These are phyloP conservation scores for Thinopyrum elongatum DNA, from an alignment of 176 grass and related monocot species.

Conservation along the genomic window DNA sequence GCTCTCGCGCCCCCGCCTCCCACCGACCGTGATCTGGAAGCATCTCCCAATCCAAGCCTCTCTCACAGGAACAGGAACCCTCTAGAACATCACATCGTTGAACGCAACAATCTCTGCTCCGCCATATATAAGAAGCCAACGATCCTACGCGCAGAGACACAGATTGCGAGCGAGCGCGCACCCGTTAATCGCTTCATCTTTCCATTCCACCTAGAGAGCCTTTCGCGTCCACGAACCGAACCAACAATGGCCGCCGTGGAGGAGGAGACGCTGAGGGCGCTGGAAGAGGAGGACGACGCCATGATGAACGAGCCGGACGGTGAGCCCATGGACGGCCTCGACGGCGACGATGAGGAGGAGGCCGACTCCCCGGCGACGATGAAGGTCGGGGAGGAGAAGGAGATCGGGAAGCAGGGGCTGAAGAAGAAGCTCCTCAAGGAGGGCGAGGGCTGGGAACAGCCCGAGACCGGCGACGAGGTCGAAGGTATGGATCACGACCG, in stretches of 20 bases:
- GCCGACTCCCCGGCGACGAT: background rate
- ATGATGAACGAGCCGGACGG: conserved; percentile 34
- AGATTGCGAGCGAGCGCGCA: background rate
- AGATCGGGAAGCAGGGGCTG: conserved; percentile 78
- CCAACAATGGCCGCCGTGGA: background rate
- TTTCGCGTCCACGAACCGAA: background rate
- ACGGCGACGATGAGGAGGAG: conserved; percentile 26
- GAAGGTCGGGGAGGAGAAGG: conserved; percentile 83
- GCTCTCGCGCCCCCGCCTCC: background rate
- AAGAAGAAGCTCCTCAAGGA: conserved; percentile 82
- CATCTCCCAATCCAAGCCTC: background rate
- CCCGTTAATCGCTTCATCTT: background rate
- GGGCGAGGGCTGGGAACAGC: conserved; percentile 68
- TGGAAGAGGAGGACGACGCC: conserved; percentile 29
- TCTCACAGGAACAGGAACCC: conserved; percentile 1
- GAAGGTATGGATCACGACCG: conserved; percentile 38
- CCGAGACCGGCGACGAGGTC: conserved; percentile 83
- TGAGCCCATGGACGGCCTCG: conserved; percentile 9
- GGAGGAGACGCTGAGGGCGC: conserved; percentile 1
- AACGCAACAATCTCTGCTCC: background rate
- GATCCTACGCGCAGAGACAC: background rate
- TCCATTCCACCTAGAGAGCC: background rate
- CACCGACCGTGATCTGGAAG: conserved; percentile 3
- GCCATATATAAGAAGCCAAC: background rate
- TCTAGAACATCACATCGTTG: conserved; percentile 15